Evolutionary conservation across 2,329 filamentous ascomycete genomes (phyloP).

Genomic region (Achaetomium macrosporum): DNA sequence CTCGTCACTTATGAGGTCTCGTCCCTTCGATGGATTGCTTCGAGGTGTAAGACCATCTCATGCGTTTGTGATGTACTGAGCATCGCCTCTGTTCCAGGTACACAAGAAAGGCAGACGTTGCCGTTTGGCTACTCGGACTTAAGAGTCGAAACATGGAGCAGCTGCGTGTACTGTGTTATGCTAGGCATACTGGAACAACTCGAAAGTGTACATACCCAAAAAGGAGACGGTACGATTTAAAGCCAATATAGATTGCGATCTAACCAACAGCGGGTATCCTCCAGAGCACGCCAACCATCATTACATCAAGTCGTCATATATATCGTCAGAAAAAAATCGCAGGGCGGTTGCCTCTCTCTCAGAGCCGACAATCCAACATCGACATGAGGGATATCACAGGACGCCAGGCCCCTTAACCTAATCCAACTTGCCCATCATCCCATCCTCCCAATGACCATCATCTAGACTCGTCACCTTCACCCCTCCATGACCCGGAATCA

Average conservation of each 20-base stretch:
- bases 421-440: not conserved
- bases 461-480: not conserved
- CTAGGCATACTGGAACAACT: too few relatives aligned
- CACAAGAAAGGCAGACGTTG: too few relatives aligned
- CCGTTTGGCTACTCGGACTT: too few relatives aligned
- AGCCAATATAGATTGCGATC: slow-evolving; percentile 6
- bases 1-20: too few relatives aligned
- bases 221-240: not conserved
- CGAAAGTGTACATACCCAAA: too few relatives aligned
- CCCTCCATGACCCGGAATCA: not conserved
- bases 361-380: not conserved
- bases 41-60: too few relatives aligned
- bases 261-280: slow-evolving; percentile 17
- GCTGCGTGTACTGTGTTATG: too few relatives aligned
- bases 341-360: not conserved
- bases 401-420: slow-evolving; percentile 8
- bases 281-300: slow-evolving; percentile 11
- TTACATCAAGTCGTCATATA: slow-evolving; percentile 16
- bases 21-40: too few relatives aligned
- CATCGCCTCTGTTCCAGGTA: too few relatives aligned
- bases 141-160: too few relatives aligned
- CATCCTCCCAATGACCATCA: not conserved
- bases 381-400: not conserved
- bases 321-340: slow-evolving; percentile 10
- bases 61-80: too few relatives aligned